Conservation (phyloP, 2,329 filamentous ascomycete species). For the Colletotrichum aenigma region DNA sequence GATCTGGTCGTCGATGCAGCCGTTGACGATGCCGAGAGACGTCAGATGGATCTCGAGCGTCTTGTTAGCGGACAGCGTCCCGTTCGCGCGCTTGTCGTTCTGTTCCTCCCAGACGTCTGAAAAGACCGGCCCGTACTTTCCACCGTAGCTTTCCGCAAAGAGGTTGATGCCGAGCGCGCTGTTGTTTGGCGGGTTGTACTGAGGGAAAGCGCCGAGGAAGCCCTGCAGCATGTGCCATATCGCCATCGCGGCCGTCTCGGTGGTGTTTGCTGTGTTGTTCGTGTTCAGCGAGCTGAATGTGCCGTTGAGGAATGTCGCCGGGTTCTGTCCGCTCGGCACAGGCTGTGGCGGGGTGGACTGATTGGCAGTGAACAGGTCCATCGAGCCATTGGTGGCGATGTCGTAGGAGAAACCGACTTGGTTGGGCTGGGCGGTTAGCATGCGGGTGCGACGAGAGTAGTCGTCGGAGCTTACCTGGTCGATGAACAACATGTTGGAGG, state of each 20-base stretch:
- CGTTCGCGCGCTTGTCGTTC: constrained; percentile 60
- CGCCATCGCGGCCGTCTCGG: constrained; percentile 58
- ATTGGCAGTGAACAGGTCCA: constrained; percentile 48
- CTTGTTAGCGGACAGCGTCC: constrained; percentile 49
- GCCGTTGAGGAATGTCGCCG: constrained; percentile 58
- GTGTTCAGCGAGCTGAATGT: constrained; percentile 65
- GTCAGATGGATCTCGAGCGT: constrained; percentile 65
- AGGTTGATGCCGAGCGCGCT: constrained; percentile 63
- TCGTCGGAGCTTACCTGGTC: constrained; percentile 48
- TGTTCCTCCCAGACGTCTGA: constrained; percentile 64
- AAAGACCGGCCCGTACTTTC: constrained; percentile 72
- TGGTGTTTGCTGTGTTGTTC: constrained; percentile 58
- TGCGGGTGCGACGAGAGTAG: constrained; percentile 25
- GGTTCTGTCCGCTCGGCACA: constrained; percentile 16
- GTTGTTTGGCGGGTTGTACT: constrained; percentile 56
- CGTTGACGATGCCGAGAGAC: constrained; percentile 74
- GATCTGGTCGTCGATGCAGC: constrained; percentile 68
- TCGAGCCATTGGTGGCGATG: constrained; percentile 62
- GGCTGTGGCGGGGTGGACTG: constrained; percentile 38
- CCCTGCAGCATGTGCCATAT: constrained; percentile 71
- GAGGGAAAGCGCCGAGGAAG: constrained; percentile 62
- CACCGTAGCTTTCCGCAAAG: constrained; percentile 73
- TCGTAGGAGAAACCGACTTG: constrained; percentile 75
- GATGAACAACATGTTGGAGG: constrained; percentile 60
- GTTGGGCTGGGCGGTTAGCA: constrained; percentile 58